phyloP scores from a whole-genome alignment of 805 yeast species.

The Spathaspora sp. region DNA sequence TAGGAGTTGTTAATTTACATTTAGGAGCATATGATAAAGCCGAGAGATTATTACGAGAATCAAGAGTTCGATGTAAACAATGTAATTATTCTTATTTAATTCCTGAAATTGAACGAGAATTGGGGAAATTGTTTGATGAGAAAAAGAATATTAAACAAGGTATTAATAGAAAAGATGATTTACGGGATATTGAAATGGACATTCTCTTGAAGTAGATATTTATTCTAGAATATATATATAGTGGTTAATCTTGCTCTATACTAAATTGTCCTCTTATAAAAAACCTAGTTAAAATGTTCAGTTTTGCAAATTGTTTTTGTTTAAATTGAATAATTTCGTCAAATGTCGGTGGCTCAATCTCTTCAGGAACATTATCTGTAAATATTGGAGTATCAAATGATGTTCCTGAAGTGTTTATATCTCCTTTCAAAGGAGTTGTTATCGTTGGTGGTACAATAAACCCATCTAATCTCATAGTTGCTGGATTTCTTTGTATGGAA shows the following conservation, averaged over 20 bases:
- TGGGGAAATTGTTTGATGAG: constrained; percentile 47
- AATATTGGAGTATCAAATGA: constrained; percentile 15
- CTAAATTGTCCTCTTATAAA: not conserved
- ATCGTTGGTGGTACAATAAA: not conserved
- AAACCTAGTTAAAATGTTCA: constrained; percentile 3
- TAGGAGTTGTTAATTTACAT: constrained; percentile 77
- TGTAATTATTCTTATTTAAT: constrained; percentile 62
- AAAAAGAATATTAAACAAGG: constrained; percentile 14
- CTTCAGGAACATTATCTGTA: constrained; percentile 19
- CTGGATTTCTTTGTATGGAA: constrained; percentile 40
- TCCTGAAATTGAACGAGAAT: constrained; percentile 62
- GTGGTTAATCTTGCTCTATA: not conserved
- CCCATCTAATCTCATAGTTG: constrained; percentile 22
- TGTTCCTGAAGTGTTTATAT: constrained; percentile 13
- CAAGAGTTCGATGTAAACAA: constrained; percentile 66
- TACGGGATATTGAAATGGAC: constrained; percentile 21
- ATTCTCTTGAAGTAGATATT: constrained; percentile 11
- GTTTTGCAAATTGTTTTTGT: constrained; percentile 12
- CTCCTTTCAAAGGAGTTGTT: constrained; percentile 16
- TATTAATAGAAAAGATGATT: constrained; percentile 2
- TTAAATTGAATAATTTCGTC: constrained; percentile 25
- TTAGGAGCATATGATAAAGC: constrained; percentile 54
- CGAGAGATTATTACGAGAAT: constrained; percentile 58
- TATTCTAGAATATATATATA: not conserved
- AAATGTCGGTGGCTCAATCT: constrained; percentile 33